A percentile compares a stretch with the other conserved stretches of the same genome.
Conservation (phyloP, 139 green algal genomes). For the Coelastrella sp. region DNA sequence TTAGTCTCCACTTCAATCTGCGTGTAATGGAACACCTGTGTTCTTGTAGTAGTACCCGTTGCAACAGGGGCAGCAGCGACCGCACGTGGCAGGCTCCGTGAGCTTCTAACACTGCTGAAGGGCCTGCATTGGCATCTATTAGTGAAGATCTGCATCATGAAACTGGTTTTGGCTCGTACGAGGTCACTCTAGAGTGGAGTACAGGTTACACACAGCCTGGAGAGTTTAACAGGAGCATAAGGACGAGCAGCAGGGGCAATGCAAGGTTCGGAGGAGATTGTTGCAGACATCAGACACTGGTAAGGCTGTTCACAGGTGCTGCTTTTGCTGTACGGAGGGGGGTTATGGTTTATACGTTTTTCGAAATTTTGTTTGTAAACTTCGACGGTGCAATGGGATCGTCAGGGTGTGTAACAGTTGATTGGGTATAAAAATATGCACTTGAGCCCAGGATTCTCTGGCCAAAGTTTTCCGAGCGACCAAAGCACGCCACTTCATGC, state of each 20-base stretch:
- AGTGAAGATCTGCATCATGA: neutral
- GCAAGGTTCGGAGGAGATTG: too few species aligned
- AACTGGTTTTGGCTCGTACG: neutral
- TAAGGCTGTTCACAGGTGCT: too few species aligned
- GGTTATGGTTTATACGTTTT: neutral
- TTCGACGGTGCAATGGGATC: too few species aligned
- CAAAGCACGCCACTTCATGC: too few species aligned
- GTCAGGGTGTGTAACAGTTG: too few species aligned
- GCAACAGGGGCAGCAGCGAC: neutral
- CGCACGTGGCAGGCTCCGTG: neutral
- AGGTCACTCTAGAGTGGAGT: neutral
- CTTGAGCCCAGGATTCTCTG: too few species aligned
- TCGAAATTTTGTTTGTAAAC: neutral
- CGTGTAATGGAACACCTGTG: slow-evolving; percentile 54
- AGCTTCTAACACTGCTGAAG: neutral
- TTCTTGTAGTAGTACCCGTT: neutral
- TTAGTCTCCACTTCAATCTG: slow-evolving; percentile 57
- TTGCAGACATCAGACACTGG: too few species aligned
- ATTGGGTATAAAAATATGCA: too few species aligned
- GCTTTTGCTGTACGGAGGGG: neutral
- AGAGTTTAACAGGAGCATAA: too few species aligned
- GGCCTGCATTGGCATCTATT: slow-evolving; percentile 5
- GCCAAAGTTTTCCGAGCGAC: too few species aligned
- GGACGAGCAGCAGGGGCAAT: too few species aligned
- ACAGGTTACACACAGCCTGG: too few species aligned